A percentile compares a stretch with the other conserved stretches of the same genome.
Conservation (phyloP, 441 rosid genomes). For the Pelargonium fulgidum region DNA sequence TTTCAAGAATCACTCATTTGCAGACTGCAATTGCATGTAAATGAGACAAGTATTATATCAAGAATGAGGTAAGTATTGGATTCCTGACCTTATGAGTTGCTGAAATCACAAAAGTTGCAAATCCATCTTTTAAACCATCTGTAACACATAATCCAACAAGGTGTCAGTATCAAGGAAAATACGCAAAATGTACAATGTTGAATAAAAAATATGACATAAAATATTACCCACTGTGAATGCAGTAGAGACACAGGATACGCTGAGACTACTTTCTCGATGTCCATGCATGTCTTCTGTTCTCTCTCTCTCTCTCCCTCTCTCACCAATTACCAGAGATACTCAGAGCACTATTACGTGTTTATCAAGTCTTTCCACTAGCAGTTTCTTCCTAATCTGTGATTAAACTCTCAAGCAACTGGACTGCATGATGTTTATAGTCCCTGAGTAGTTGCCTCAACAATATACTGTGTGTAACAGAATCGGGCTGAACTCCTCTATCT, state of each 20-base stretch:
- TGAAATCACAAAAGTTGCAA: background rate
- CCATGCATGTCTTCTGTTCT: background rate
- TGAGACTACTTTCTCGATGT: background rate
- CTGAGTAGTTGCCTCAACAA: conserved; percentile 49
- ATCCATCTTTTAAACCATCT: conserved; percentile 5
- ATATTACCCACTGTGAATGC: conserved; percentile 3
- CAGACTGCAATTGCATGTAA: conserved; percentile 5
- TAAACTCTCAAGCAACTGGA: conserved; percentile 43
- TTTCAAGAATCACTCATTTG: conserved; percentile 3
- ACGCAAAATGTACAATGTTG: background rate
- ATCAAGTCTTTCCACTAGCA: conserved; percentile 27
- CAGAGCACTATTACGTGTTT: conserved; percentile 18
- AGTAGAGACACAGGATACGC: conserved; percentile 10
- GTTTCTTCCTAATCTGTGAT: conserved; percentile 29
- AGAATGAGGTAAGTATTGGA: conserved; percentile 6
- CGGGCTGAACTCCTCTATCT: conserved; percentile 50
- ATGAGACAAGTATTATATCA: too few species aligned
- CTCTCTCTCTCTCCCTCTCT: conserved; percentile 1
- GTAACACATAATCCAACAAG: background rate
- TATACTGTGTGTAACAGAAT: conserved; percentile 43
- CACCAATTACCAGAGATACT: conserved; percentile 14
- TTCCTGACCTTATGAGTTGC: background rate
- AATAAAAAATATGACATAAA: conserved; percentile 2
- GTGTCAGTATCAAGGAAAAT: background rate
- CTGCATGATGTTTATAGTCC: conserved; percentile 41